Percentiles rank a stretch among this genome's conserved stretches.
Evolutionary conservation across 441 rosid genomes (phyloP).

Genomic region (Eruca vesicaria): DNA sequence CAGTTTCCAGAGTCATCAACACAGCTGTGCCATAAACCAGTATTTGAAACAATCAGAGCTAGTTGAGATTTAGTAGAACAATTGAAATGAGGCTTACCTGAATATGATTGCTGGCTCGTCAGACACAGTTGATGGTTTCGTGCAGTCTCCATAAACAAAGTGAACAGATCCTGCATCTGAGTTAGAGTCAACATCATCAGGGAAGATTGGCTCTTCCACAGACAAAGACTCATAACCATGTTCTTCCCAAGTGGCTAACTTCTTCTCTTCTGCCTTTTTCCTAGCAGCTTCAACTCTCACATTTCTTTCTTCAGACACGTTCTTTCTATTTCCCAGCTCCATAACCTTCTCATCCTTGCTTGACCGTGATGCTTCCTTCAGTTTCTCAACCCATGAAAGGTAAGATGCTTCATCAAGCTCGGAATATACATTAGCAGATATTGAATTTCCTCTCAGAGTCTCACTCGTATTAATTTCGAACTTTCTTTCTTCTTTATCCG

Average conservation of each 20-base stretch:
- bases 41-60: not conserved
- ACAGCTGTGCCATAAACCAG: conserved; percentile 52
- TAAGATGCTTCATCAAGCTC: conserved; percentile 87
- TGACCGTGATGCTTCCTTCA: conserved; percentile 55
- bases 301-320: conserved; percentile 46
- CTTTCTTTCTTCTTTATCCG: conserved; percentile 44
- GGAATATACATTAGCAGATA: conserved; percentile 42
- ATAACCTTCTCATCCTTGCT: conserved; percentile 32
- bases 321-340: conserved; percentile 51
- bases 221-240: conserved; percentile 73
- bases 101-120: conserved; percentile 73
- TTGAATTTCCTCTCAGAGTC: conserved; percentile 35
- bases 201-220: conserved; percentile 53
- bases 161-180: conserved; percentile 63
- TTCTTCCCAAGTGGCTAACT: conserved; percentile 71
- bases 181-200: conserved; percentile 44
- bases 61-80: conserved; percentile 2
- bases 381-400: conserved; percentile 82
- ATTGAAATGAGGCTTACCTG: conserved; percentile 46
- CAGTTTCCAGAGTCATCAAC: conserved; percentile 86
- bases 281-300: conserved; percentile 60
- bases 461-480: conserved; percentile 51
- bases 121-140: conserved; percentile 61
- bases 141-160: conserved; percentile 87
- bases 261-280: conserved; percentile 76